Evolutionary conservation across 176 grass and related monocot genomes (phyloP), one percentile per base, ranked within the genome.

Genomic region (Oryza rufipogon): DNA sequence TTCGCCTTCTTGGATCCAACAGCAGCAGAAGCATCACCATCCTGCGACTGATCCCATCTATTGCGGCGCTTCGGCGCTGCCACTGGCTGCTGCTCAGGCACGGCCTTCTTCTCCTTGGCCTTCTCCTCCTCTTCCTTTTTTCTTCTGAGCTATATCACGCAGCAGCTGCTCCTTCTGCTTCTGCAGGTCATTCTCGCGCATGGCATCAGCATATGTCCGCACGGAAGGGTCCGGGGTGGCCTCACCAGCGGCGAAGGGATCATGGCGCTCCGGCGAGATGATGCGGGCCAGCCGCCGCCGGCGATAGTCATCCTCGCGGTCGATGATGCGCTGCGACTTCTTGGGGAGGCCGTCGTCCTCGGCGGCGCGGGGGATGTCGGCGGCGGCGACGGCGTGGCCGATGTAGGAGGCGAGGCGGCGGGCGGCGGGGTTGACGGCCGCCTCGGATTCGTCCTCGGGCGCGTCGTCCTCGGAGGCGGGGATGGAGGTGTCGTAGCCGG

Each of bases 21-120:
- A 23, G 58, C 46, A 22, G 73, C 78, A 25, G 86, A 11, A 48
- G 52, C 79, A 86, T 95, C 91, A 0, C 80, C 56, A 6, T 98
- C 93, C 73, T 98, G 96, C 4, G 93, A 98, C 82, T 98, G 96
- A 48, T 98, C 96, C 96, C 96, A 98, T 69, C 96, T 85, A 52
- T 98, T 96, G 78, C 96, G 88, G 84, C 96, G 87, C 83, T 96
- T 96, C 0, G 85, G 83, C 0, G 88, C 19, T 0, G 81, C 84
- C 0, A 83, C 76, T 13, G 84, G 95, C 16, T 92, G 88, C 44
- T 88, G 23, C 23, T 23, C 87, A 0, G 77, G 23, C 9, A 68
- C 83, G 0, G 77, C 68, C 87, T 94, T 98, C 68, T 46, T 79
- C 85, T 92, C 87, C 83, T 93, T 90, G 68, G 87, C 84, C 42